These are phyloP conservation scores for Pseudocercospora eumusae DNA, from an alignment of 2,329 filamentous ascomycete genomes.

Conservation along the genomic window DNA sequence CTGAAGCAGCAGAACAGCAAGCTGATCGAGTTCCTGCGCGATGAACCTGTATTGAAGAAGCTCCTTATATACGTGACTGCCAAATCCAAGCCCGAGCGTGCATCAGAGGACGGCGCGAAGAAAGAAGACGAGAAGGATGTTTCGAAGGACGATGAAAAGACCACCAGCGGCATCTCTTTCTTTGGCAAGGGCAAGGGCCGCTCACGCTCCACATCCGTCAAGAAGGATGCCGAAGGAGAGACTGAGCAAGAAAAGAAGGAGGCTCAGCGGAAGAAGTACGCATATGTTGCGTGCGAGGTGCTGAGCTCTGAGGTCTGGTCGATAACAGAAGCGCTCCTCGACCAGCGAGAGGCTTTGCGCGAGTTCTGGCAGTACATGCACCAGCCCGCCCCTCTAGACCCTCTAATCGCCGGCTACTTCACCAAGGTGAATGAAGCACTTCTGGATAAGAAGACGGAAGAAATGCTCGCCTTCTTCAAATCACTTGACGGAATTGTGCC, in stretches of 20 bases:
- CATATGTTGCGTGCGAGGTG: slow-evolving; percentile 89
- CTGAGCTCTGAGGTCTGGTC: slow-evolving; percentile 96
- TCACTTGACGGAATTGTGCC: slow-evolving; percentile 77
- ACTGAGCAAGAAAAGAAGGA: slow-evolving; percentile 71
- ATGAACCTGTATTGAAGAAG: slow-evolving; percentile 78
- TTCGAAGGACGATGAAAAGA: slow-evolving; percentile 54
- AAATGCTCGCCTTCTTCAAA: slow-evolving; percentile 91
- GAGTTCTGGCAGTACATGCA: slow-evolving; percentile 91
- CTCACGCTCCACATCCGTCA: slow-evolving; percentile 46
- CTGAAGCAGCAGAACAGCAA: slow-evolving; percentile 98
- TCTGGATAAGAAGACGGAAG: slow-evolving; percentile 95
- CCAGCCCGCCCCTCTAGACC: slow-evolving; percentile 80
- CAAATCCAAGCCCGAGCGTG: slow-evolving; percentile 61
- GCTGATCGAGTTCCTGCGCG: slow-evolving; percentile 91
- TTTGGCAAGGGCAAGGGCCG: slow-evolving; percentile 49
- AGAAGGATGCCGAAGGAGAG: slow-evolving; percentile 45
- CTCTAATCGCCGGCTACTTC: slow-evolving; percentile 94
- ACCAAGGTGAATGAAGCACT: slow-evolving; percentile 98
- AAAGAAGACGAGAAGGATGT: slow-evolving; percentile 37
- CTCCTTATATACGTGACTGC: slow-evolving; percentile 91
- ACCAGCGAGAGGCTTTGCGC: slow-evolving; percentile 74
- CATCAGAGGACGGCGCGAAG: slow-evolving; percentile 33
- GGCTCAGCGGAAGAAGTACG: slow-evolving; percentile 89
- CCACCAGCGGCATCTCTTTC: slow-evolving; percentile 46
- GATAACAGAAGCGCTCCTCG: slow-evolving; percentile 87